phyloP scores from a whole-genome alignment of 2,329 filamentous ascomycete genomes.

The Xylaria multiplex region DNA sequence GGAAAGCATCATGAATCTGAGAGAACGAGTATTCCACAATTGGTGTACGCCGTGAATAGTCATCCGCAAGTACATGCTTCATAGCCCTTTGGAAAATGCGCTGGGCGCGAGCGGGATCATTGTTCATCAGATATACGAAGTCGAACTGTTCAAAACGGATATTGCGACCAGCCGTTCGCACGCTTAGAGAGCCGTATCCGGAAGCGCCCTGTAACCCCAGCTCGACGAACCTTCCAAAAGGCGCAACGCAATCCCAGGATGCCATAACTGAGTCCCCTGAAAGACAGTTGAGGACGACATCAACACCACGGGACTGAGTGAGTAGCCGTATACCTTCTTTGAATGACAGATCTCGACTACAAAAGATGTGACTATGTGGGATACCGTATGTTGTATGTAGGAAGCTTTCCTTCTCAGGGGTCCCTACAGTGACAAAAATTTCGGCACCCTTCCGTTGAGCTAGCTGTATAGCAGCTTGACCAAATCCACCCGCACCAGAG shows the following conservation, averaged over 20 bases:
- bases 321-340: constrained; percentile 22
- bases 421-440: constrained; percentile 34
- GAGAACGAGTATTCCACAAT: constrained; percentile 29
- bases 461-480: constrained; percentile 30
- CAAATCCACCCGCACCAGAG: constrained; percentile 27
- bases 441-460: constrained; percentile 17
- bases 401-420: constrained; percentile 30
- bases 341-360: constrained; percentile 34
- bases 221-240: constrained; percentile 41
- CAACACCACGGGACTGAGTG: constrained; percentile 34
- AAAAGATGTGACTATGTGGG: constrained; percentile 35
- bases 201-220: constrained; percentile 35
- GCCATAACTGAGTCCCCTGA: constrained; percentile 36
- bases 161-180: constrained; percentile 34
- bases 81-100: constrained; percentile 36
- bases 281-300: constrained; percentile 37
- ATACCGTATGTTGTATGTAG: constrained; percentile 31
- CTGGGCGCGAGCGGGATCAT: constrained; percentile 30
- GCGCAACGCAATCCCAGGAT: constrained; percentile 49
- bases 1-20: constrained; percentile 37
- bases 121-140: constrained; percentile 24
- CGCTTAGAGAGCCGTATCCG: constrained; percentile 16
- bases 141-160: constrained; percentile 37
- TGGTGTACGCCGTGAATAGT: constrained; percentile 17
- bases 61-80: constrained; percentile 16